Conservation (phyloP, 23 red algal species). For the Gracilaria domingensis region DNA sequence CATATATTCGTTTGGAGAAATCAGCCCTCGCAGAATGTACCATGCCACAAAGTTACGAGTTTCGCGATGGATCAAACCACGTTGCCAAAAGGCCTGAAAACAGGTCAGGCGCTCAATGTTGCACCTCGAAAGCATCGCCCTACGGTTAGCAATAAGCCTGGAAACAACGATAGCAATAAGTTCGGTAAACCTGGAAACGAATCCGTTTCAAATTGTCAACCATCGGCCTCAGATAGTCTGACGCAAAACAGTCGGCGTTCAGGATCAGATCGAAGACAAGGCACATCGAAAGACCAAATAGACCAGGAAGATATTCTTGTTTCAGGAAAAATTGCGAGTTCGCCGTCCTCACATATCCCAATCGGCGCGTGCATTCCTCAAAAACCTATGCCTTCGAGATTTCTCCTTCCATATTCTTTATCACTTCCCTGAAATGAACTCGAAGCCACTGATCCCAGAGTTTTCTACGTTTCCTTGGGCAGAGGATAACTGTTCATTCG, state of each 20-base stretch:
- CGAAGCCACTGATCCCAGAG: constrained; percentile 83
- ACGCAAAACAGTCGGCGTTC: neutral
- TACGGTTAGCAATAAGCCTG: constrained; percentile 7
- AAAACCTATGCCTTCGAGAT: constrained; percentile 93
- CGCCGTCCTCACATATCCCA: constrained; percentile 52
- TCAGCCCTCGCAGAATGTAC: constrained; percentile 89
- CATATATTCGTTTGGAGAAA: constrained; percentile 95
- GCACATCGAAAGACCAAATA: constrained; percentile 2
- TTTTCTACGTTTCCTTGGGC: constrained; percentile 87
- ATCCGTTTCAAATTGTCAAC: neutral
- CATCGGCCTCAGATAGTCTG: neutral
- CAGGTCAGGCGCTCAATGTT: neutral
- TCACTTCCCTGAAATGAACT: constrained; percentile 83
- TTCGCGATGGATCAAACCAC: constrained; percentile 39
- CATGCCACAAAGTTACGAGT: constrained; percentile 67
- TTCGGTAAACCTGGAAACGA: constrained; percentile 7
- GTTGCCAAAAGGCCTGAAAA: neutral
- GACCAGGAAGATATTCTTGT: neutral
- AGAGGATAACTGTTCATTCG: constrained; percentile 77
- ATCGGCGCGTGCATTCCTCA: constrained; percentile 82
- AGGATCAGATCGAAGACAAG: neutral
- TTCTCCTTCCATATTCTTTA: constrained; percentile 91
- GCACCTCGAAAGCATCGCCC: neutral
- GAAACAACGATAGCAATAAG: neutral
- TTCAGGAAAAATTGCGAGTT: neutral